Evolutionary conservation across 2,329 filamentous ascomycete genomes (phyloP).

Genomic region (Colletotrichum gloeosporioides): DNA sequence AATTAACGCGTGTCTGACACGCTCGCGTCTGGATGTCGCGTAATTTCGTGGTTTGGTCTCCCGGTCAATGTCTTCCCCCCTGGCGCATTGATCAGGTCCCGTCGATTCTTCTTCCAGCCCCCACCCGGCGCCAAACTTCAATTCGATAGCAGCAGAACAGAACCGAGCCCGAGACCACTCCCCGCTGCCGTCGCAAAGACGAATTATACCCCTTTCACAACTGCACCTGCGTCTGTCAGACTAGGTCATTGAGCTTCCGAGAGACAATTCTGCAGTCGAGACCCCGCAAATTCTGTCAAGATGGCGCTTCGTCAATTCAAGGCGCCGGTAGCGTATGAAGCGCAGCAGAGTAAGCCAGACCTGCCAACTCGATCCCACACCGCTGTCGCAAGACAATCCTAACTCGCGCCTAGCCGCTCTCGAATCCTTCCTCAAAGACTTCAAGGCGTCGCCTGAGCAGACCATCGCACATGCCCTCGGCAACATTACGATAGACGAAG

Average conservation of each 20-base stretch:
- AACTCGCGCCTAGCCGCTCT: slow-evolving; percentile 68
- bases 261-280: not conserved
- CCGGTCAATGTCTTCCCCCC: slow-evolving; percentile 25
- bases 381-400: slow-evolving; percentile 26
- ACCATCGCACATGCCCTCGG: slow-evolving; percentile 83
- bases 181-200: not conserved
- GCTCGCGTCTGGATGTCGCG: slow-evolving; percentile 25
- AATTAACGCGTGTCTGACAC: slow-evolving; percentile 15
- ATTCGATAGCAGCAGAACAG: slow-evolving; percentile 8
- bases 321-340: slow-evolving; percentile 83
- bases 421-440: slow-evolving; percentile 84
- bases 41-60: slow-evolving; percentile 4
- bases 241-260: not conserved
- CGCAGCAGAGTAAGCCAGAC: slow-evolving; percentile 74
- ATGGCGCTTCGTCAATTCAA: slow-evolving; percentile 89
- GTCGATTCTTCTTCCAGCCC: slow-evolving; percentile 28
- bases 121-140: slow-evolving; percentile 19
- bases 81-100: slow-evolving; percentile 22
- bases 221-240: not conserved
- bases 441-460: slow-evolving; percentile 79
- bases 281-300: slow-evolving; percentile 27
- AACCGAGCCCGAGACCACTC: not conserved
- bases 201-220: not conserved
- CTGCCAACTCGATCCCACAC: slow-evolving; percentile 12
- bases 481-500: slow-evolving; percentile 84